A percentile compares a stretch with the other conserved stretches of the same genome.
Evolutionary conservation across 306 rosid genomes (phyloP).

Genomic region (Trifolium subterraneum): DNA sequence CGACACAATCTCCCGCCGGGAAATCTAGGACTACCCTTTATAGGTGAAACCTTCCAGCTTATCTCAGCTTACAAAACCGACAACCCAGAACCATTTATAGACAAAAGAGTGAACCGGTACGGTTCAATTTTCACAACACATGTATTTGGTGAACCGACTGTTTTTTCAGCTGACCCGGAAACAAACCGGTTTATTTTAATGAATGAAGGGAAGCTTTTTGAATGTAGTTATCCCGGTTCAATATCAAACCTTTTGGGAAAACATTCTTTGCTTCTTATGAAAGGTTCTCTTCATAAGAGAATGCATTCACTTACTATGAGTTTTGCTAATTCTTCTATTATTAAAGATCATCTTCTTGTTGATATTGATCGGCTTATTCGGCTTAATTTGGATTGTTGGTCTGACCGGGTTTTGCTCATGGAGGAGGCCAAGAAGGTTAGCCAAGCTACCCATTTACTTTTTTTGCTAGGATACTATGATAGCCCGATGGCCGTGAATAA

Average conservation of each 20-base stretch:
- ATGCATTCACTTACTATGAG: conserved; percentile 97
- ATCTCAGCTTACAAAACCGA: conserved; percentile 90
- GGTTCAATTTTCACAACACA: conserved; percentile 94
- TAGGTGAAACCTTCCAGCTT: conserved; percentile 85
- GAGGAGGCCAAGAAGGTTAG: conserved; percentile 99
- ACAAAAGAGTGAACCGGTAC: conserved; percentile 70
- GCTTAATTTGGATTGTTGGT: conserved; percentile 79
- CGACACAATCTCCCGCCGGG: conserved; percentile 76
- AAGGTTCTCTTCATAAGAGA: conserved; percentile 76
- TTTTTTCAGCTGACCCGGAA: conserved; percentile 89
- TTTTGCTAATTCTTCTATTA: conserved; percentile 77
- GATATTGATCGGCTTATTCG: conserved; percentile 92
- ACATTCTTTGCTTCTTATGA: conserved; percentile 86
- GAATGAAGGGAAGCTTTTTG: conserved; percentile 93
- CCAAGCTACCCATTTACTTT: conserved; percentile 25
- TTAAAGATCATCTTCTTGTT: conserved; percentile 66
- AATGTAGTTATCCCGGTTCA: conserved; percentile 92
- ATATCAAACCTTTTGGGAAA: conserved; percentile 84
- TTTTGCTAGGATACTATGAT: too few relatives aligned
- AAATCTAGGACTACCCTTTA: conserved; percentile 67
- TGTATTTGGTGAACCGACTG: conserved; percentile 90
- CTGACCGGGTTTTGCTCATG: conserved; percentile 85
- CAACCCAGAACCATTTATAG: conserved; percentile 96
- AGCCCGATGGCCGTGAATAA: too few relatives aligned
- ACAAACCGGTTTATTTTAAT: conserved; percentile 79